phyloP scores from a whole-genome alignment of 1,284 basidiomycete genomes.

The Puccinia polysora region DNA sequence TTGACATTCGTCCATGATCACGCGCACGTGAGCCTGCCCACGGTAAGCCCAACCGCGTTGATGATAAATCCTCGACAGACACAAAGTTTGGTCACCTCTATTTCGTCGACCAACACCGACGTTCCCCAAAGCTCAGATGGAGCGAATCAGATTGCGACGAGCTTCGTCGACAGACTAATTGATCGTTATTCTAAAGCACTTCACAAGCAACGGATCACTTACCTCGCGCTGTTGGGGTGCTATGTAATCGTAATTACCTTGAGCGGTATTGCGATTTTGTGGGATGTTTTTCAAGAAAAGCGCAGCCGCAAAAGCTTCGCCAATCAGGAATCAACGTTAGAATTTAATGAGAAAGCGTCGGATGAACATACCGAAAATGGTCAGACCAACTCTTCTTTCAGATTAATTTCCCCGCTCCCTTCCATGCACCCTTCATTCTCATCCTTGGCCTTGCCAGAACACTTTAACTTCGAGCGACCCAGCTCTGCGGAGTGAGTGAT shows the following conservation, averaged over 20 bases:
- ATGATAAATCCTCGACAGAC: slow-evolving; percentile 32
- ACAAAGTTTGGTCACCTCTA: slow-evolving; percentile 16
- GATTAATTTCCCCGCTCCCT: slow-evolving; percentile 18
- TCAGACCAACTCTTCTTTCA: slow-evolving; percentile 6
- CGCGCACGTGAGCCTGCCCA: slow-evolving; percentile 36
- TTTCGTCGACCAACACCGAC: neutral
- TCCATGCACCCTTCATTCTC: slow-evolving; percentile 13
- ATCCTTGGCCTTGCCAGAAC: neutral
- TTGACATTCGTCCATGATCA: slow-evolving; percentile 39
- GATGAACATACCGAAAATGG: neutral
- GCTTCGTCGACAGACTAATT: slow-evolving; percentile 31
- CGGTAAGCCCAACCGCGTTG: slow-evolving; percentile 22
- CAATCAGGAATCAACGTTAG: neutral
- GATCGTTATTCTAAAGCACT: slow-evolving; percentile 33
- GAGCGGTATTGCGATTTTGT: slow-evolving; percentile 11
- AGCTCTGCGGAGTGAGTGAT: neutral
- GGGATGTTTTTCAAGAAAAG: slow-evolving; percentile 26
- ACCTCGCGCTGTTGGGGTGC: slow-evolving; percentile 19
- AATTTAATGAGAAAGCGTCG: neutral
- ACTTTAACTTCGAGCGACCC: neutral
- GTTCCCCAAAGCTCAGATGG: neutral
- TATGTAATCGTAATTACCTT: slow-evolving; percentile 29
- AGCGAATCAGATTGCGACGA: slow-evolving; percentile 18
- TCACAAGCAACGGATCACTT: slow-evolving; percentile 23
- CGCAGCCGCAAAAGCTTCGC: neutral